Conservation (phyloP, 139 green algal genomes). For the Closterium sp. region DNA sequence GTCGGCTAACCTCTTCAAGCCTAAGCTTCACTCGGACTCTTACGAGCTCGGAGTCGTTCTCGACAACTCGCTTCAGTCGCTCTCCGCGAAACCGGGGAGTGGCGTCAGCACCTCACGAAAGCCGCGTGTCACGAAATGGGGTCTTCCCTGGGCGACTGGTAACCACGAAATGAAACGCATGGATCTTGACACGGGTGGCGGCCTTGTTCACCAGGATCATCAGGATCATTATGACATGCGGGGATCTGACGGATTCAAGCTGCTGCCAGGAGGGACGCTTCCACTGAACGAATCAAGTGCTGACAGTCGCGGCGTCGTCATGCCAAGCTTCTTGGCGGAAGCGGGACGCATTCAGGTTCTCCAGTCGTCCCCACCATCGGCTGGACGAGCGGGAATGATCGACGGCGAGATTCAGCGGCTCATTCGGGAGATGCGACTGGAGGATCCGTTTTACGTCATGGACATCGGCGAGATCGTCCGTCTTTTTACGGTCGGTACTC, state of each 20-base stretch:
- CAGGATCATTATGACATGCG: not conserved
- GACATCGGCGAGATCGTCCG: conserved; percentile 78
- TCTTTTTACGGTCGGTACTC: conserved; percentile 1
- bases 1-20: not conserved
- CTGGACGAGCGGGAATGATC: not conserved
- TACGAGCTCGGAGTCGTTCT: not conserved
- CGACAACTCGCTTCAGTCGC: not conserved
- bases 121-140: not conserved
- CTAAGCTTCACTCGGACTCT: not conserved
- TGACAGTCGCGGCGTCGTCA: not conserved
- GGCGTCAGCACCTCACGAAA: not conserved
- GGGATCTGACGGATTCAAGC: not conserved
- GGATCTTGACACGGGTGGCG: not conserved
- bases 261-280: too few species aligned
- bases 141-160: not conserved
- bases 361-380: not conserved
- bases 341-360: not conserved
- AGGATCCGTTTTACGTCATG: conserved; percentile 89
- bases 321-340: not conserved
- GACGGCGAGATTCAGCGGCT: not conserved
- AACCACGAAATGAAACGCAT: not conserved
- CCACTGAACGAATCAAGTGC: too few species aligned
- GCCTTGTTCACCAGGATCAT: not conserved
- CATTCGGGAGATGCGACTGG: conserved; percentile 16
- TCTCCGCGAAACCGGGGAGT: not conserved